Percentiles rank a stretch among this genome's conserved stretches.
phyloP scores from a whole-genome alignment of 345 rosid genomes.

The Trapa bicornis region DNA sequence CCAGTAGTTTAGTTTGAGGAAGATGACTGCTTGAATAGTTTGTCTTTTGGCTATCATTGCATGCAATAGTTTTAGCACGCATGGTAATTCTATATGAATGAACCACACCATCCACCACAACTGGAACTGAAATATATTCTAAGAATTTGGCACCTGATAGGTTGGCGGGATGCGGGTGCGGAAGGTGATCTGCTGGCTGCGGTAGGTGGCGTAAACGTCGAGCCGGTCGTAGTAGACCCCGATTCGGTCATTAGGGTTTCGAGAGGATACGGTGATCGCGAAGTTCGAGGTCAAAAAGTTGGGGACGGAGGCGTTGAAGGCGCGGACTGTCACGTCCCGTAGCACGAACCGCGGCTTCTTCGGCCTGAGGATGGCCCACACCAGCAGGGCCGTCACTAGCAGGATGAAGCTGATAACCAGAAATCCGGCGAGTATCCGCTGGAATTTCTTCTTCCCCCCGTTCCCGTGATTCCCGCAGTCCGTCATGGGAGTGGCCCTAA shows the following conservation, averaged over 20 bases:
- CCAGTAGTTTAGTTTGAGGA: too few species aligned
- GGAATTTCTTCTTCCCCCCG: slow-evolving; percentile 18
- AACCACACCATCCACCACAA: too few species aligned
- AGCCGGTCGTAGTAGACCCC: slow-evolving; percentile 83
- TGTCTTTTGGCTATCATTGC: too few species aligned
- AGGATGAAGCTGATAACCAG: slow-evolving; percentile 39
- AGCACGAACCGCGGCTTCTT: slow-evolving; percentile 67
- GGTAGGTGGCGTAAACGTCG: slow-evolving; percentile 57
- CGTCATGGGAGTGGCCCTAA: slow-evolving; percentile 26
- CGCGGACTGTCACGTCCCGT: slow-evolving; percentile 83
- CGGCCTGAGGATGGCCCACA: slow-evolving; percentile 87
- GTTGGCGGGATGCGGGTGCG: slow-evolving; percentile 35
- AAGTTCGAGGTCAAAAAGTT: slow-evolving; percentile 63
- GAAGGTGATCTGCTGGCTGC: slow-evolving; percentile 64
- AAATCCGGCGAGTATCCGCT: slow-evolving; percentile 27
- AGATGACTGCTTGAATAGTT: too few species aligned
- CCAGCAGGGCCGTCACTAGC: slow-evolving; percentile 44
- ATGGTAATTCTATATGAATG: too few species aligned
- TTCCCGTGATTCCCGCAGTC: slow-evolving; percentile 31
- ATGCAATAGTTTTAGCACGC: too few species aligned
- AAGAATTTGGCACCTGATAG: slow-evolving; percentile 21
- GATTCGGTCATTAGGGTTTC: slow-evolving; percentile 67
- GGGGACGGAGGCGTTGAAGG: slow-evolving; percentile 65
- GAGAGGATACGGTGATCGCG: slow-evolving; percentile 66
- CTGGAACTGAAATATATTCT: too few species aligned